Evolutionary conservation across 306 rosid species (phyloP).

Genomic region (Dalbergia cochinchinensis): DNA sequence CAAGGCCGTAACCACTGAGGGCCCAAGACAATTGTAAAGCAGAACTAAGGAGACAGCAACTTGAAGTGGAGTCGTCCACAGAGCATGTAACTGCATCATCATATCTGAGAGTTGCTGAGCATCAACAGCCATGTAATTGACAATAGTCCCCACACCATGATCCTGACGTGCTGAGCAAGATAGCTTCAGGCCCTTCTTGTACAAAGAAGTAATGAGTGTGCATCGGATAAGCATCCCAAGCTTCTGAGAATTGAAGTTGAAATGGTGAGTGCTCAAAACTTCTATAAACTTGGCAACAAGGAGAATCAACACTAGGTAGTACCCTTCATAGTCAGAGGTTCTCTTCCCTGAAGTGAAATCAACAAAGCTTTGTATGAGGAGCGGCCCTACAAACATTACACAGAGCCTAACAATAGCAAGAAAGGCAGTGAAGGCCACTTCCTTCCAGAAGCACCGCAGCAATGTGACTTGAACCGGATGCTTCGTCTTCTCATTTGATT

Average conservation of each 20-base stretch:
- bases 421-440: constrained; percentile 62
- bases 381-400: constrained; percentile 77
- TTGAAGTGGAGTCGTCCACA: constrained; percentile 83
- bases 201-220: constrained; percentile 68
- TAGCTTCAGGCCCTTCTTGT: constrained; percentile 71
- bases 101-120: constrained; percentile 80
- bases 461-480: constrained; percentile 70
- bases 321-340: constrained; percentile 71
- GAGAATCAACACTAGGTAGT: constrained; percentile 70
- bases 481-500: constrained; percentile 51
- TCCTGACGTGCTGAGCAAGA: constrained; percentile 69
- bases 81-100: constrained; percentile 74
- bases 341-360: constrained; percentile 74
- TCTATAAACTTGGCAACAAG: constrained; percentile 68
- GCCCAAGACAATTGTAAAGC: constrained; percentile 63
- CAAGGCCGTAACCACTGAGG: constrained; percentile 52
- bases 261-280: constrained; percentile 73
- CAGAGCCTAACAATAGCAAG: constrained; percentile 64
- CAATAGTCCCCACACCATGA: constrained; percentile 83
- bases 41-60: constrained; percentile 59
- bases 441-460: constrained; percentile 76
- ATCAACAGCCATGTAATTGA: constrained; percentile 90
- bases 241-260: constrained; percentile 69
- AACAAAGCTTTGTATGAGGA: constrained; percentile 72
- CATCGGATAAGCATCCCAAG: constrained; percentile 75